Evolutionary conservation across 2,329 filamentous ascomycete genomes (phyloP), one percentile per base, ranked within the genome.

Genomic region (Colletotrichum kahawae): DNA sequence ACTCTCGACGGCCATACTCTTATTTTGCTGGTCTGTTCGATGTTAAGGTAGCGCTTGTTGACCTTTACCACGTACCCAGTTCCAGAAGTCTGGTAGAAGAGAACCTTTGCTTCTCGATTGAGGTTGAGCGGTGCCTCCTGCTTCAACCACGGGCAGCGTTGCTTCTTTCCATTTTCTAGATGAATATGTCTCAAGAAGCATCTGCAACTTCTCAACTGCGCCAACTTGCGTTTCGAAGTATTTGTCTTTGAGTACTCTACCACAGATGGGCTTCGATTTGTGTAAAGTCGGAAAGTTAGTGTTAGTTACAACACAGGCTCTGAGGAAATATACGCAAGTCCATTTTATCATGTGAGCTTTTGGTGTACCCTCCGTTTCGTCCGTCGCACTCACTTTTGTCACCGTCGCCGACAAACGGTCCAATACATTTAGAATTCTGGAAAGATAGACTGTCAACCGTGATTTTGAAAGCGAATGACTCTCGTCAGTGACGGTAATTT

Each of bases 391-490:
- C 1, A 4, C 14, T 14, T 7, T 18, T 8, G 7, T 18, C 16
- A 38, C 1, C 16, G 18, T 38, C 18, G 36, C 36, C 8, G 7
- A 43, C 7, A 43, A 18, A 10, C 16, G 36, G 18, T 43, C 36
- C 7, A 43, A 18, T 16, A 43, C 36, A 43, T 38, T 38, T 8
- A 7, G 36, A 16, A 38, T 38, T 38, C 36, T 7, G 9, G 36
- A 21, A 21, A 21, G 21, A 38, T 3, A 9, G 4, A 4, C 18
- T 38, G 16, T 18, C 2, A 38, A 3, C 8, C 0, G 0, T 18
- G 7, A 38, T 38, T 38, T 38, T 38, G 36, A 16, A 16, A 38
- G 18, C 4, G 4, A 38, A 38, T 4, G 18, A 16, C 16, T 38
- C 16, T 38, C 7, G 0, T 38, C 16, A 43, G 36, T 43, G 16